Evolutionary conservation across 148 eudicot species (phyloP).

Genomic region (Nyssa sinensis): DNA sequence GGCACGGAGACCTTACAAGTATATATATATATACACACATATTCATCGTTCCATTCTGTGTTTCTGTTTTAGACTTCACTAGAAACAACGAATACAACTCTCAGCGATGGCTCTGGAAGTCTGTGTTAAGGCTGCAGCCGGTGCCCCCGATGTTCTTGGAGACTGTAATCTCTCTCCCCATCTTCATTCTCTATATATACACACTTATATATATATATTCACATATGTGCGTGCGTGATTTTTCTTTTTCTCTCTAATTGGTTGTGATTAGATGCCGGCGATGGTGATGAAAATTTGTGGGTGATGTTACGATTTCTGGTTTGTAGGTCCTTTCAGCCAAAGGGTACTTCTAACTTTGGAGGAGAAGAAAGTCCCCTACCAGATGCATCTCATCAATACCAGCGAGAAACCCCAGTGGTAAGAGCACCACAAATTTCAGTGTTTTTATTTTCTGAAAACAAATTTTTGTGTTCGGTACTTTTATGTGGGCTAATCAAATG

Average conservation of each 20-base stretch:
- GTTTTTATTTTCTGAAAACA: background rate
- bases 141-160: constrained; percentile 59
- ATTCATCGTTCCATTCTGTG: background rate
- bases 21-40: background rate
- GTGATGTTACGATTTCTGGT: constrained; percentile 6
- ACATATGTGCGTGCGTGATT: background rate
- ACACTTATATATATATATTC: background rate
- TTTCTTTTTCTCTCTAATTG: too few species aligned
- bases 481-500: background rate
- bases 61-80: background rate
- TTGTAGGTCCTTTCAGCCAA: constrained; percentile 74
- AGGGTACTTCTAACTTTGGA: constrained; percentile 84
- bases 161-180: constrained; percentile 39
- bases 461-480: background rate
- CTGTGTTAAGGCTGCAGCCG: constrained; percentile 63
- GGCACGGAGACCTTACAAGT: too few species aligned
- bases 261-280: background rate
- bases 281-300: background rate
- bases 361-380: constrained; percentile 79
- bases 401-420: constrained; percentile 75
- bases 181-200: background rate
- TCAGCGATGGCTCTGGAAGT: constrained; percentile 50
- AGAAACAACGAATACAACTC: background rate
- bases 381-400: constrained; percentile 56
- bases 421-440: background rate